Conservation (phyloP, 2,329 filamentous ascomycete genomes). For the Colletotrichum godetiae region DNA sequence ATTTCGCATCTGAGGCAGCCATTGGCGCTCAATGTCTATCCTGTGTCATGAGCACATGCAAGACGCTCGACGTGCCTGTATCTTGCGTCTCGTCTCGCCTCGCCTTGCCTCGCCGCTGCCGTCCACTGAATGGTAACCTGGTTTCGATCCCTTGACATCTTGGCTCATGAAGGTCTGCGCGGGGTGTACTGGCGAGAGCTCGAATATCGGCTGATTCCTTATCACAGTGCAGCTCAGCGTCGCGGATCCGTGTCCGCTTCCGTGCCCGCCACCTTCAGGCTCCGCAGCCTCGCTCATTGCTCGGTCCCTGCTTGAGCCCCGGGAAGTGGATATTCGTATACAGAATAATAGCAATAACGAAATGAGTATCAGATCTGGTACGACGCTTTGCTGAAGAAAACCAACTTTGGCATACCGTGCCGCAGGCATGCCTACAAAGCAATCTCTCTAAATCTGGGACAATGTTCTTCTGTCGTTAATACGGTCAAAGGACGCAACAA, state of each 20-base stretch:
- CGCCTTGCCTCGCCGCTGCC: not conserved
- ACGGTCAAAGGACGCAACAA: not conserved
- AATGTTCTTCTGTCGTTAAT: not conserved
- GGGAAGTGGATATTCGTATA: slow-evolving; percentile 16
- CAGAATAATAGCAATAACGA: slow-evolving; percentile 5
- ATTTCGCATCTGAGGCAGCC: slow-evolving; percentile 21
- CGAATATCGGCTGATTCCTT: slow-evolving; percentile 13
- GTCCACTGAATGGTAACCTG: not conserved
- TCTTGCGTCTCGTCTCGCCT: slow-evolving; percentile 20
- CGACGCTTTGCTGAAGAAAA: slow-evolving; percentile 33
- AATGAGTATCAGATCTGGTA: slow-evolving; percentile 25
- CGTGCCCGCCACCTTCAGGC: not conserved
- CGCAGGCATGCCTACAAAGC: not conserved
- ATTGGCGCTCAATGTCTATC: slow-evolving; percentile 32
- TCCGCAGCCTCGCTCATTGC: not conserved
- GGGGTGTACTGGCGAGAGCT: slow-evolving; percentile 18
- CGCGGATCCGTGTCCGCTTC: not conserved
- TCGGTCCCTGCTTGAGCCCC: slow-evolving; percentile 2
- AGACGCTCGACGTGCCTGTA: slow-evolving; percentile 25
- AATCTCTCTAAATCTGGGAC: not conserved
- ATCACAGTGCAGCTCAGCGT: slow-evolving; percentile 19
- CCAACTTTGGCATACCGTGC: slow-evolving; percentile 16
- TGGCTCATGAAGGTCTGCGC: slow-evolving; percentile 10
- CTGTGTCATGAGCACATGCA: slow-evolving; percentile 31
- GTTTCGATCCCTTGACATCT: slow-evolving; percentile 32